Percentiles rank a stretch among this genome's conserved stretches.
These are phyloP conservation scores for Pterocarpus santalinus DNA, from an alignment of 306 rosid species.

Conservation along the genomic window DNA sequence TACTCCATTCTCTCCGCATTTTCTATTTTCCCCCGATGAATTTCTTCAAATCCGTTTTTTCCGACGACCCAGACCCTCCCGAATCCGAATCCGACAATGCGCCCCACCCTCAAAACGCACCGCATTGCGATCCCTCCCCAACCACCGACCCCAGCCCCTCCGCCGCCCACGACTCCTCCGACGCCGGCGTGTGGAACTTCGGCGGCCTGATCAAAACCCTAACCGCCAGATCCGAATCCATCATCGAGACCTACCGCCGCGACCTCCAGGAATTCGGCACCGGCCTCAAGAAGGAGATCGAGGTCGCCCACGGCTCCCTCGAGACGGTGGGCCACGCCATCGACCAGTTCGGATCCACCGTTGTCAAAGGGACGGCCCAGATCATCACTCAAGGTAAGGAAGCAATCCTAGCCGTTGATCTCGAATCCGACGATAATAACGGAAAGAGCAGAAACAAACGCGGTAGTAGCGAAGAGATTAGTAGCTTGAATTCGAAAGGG, in stretches of 20 bases:
- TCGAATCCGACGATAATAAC: conserved; percentile 50
- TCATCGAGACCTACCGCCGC: conserved; percentile 82
- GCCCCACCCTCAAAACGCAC: conserved; percentile 24
- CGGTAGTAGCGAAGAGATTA: conserved; percentile 19
- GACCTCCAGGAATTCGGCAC: conserved; percentile 83
- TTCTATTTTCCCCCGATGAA: conserved; percentile 56
- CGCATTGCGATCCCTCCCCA: conserved; percentile 48
- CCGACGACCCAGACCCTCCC: conserved; percentile 62
- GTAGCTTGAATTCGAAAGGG: conserved; percentile 54
- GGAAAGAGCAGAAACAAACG: not conserved
- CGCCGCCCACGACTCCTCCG: not conserved
- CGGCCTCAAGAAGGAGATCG: conserved; percentile 86
- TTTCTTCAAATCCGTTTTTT: conserved; percentile 79
- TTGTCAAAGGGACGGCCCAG: conserved; percentile 75
- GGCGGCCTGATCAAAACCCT: conserved; percentile 70
- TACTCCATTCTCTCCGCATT: conserved; percentile 9
- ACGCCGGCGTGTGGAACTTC: conserved; percentile 62
- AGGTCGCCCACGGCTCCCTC: conserved; percentile 86
- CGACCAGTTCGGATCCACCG: conserved; percentile 76
- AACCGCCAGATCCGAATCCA: conserved; percentile 72
- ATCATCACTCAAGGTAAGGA: conserved; percentile 77
- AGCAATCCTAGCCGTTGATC: conserved; percentile 46
- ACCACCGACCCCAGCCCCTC: conserved; percentile 11
- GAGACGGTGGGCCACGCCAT: conserved; percentile 71
- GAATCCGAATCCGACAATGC: conserved; percentile 40